These are phyloP conservation scores for Pseudogymnoascus sp. DNA, from an alignment of 2,329 filamentous ascomycete genomes.

Conservation along the genomic window DNA sequence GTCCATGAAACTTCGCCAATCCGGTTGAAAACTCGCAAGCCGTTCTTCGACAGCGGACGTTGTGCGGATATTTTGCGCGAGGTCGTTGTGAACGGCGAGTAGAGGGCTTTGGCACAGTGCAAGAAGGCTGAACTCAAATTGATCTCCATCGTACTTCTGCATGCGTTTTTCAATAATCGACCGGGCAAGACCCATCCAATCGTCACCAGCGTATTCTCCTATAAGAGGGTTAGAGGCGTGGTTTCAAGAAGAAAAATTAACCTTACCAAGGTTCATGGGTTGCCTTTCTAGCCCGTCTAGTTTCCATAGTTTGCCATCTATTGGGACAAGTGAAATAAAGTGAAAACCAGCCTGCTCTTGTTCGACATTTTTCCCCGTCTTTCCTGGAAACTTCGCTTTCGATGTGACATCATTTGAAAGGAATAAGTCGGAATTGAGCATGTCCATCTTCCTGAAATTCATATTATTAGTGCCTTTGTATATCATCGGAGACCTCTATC, in stretches of 20 bases:
- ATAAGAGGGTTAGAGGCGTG: slow-evolving; percentile 8
- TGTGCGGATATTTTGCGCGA: slow-evolving; percentile 36
- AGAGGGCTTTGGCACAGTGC: slow-evolving; percentile 63
- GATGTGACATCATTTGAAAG: slow-evolving; percentile 47
- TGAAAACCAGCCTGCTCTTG: slow-evolving; percentile 62
- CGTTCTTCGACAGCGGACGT: slow-evolving; percentile 32
- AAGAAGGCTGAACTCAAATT: slow-evolving; percentile 68
- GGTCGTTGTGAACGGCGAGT: slow-evolving; percentile 21
- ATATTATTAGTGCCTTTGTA: slow-evolving; percentile 10
- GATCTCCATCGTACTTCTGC: slow-evolving; percentile 52
- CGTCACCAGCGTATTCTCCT: slow-evolving; percentile 27
- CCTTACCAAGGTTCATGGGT: slow-evolving; percentile 54
- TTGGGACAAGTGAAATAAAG: slow-evolving; percentile 81
- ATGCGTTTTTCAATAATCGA: slow-evolving; percentile 61
- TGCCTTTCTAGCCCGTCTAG: slow-evolving; percentile 73
- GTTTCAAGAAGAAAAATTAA: slow-evolving; percentile 11
- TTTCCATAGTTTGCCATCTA: slow-evolving; percentile 70
- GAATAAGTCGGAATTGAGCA: slow-evolving; percentile 61
- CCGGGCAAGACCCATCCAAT: slow-evolving; percentile 60
- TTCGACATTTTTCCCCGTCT: slow-evolving; percentile 63
- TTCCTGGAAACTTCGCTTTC: slow-evolving; percentile 49
- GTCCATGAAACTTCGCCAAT: slow-evolving; percentile 34
- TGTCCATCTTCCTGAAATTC: slow-evolving; percentile 56
- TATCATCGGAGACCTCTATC: not conserved
- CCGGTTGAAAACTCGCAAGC: slow-evolving; percentile 30